A percentile compares a stretch with the other conserved stretches of the same genome.
Evolutionary conservation across 495 filamentous ascomycete species (phyloP).

Genomic region (Penicillium cinerascens): DNA sequence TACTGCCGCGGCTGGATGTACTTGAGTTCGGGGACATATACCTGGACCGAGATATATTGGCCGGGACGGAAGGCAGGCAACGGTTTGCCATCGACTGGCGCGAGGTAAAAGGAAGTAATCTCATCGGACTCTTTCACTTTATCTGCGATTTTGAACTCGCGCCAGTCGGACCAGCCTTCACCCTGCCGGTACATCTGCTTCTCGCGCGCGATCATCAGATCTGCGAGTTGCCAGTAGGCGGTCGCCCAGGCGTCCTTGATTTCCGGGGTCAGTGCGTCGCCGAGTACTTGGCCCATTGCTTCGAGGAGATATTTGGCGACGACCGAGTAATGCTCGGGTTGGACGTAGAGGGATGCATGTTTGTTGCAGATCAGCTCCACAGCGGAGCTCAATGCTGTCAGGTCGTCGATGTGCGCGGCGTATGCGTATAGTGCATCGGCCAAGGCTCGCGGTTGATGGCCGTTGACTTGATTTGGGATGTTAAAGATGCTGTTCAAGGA

Average conservation of each 20-base stretch:
- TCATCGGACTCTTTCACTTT: slow-evolving; percentile 61
- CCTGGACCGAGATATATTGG: slow-evolving; percentile 64
- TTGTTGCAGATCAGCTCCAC: slow-evolving; percentile 75
- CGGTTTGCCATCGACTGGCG: slow-evolving; percentile 57
- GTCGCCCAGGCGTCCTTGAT: slow-evolving; percentile 66
- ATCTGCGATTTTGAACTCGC: slow-evolving; percentile 60
- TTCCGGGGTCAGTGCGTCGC: slow-evolving; percentile 60
- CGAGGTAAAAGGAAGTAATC: slow-evolving; percentile 69
- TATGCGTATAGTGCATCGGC: slow-evolving; percentile 66
- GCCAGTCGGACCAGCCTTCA: slow-evolving; percentile 59
- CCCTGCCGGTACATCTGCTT: slow-evolving; percentile 55
- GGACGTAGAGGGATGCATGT: slow-evolving; percentile 68
- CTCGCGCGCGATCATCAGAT: slow-evolving; percentile 66
- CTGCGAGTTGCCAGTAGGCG: slow-evolving; percentile 69
- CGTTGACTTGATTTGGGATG: slow-evolving; percentile 58
- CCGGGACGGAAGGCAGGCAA: slow-evolving; percentile 63
- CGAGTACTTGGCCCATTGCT: slow-evolving; percentile 65
- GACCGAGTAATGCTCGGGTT: slow-evolving; percentile 63
- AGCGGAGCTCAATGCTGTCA: slow-evolving; percentile 54
- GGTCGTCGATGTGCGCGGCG: slow-evolving; percentile 67
- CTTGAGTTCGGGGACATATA: slow-evolving; percentile 54
- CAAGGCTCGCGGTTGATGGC: slow-evolving; percentile 62
- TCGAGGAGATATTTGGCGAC: slow-evolving; percentile 66
- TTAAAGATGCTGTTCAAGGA: slow-evolving; percentile 66
- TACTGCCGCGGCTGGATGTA: slow-evolving; percentile 68